Conservation (phyloP, 2,329 filamentous ascomycete species). For the Lecanosticta acicola region DNA sequence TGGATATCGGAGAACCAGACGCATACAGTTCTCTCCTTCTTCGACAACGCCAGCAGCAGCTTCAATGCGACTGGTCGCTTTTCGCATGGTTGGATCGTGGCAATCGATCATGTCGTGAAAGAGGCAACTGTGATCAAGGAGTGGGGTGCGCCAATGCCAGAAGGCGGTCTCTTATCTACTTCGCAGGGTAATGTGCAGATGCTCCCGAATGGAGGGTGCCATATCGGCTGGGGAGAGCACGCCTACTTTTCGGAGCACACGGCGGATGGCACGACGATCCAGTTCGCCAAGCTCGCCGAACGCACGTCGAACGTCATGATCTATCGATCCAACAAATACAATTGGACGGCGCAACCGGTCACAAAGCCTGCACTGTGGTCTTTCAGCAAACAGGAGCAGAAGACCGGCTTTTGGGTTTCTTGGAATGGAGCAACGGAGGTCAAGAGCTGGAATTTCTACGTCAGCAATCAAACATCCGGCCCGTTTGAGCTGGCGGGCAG, state of each 20-base stretch:
- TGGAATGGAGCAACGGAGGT: slow-evolving; percentile 50
- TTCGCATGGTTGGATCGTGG: slow-evolving; percentile 45
- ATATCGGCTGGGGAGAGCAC: slow-evolving; percentile 53
- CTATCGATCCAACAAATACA: slow-evolving; percentile 51
- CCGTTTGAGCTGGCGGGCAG: slow-evolving; percentile 37
- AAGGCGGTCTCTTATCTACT: slow-evolving; percentile 42
- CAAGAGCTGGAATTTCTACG: slow-evolving; percentile 48
- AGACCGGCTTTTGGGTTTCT: slow-evolving; percentile 46
- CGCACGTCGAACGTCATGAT: slow-evolving; percentile 42
- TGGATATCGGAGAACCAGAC: slow-evolving; percentile 43
- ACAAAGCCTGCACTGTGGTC: slow-evolving; percentile 37
- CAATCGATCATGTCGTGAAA: slow-evolving; percentile 40
- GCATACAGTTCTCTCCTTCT: slow-evolving; percentile 49
- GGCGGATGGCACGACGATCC: slow-evolving; percentile 46
- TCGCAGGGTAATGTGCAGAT: slow-evolving; percentile 52
- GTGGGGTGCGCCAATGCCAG: slow-evolving; percentile 45
- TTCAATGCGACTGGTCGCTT: slow-evolving; percentile 37
- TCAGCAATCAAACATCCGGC: slow-evolving; percentile 32
- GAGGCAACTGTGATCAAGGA: slow-evolving; percentile 44
- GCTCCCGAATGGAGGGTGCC: slow-evolving; percentile 48
- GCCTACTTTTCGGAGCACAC: slow-evolving; percentile 42
- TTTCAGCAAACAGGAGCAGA: slow-evolving; percentile 31
- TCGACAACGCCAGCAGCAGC: slow-evolving; percentile 50
- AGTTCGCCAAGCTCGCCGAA: slow-evolving; percentile 47
- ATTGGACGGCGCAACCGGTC: slow-evolving; percentile 48